phyloP scores from a whole-genome alignment of 768 basidiomycete genomes.

The Mrakia gelida region DNA sequence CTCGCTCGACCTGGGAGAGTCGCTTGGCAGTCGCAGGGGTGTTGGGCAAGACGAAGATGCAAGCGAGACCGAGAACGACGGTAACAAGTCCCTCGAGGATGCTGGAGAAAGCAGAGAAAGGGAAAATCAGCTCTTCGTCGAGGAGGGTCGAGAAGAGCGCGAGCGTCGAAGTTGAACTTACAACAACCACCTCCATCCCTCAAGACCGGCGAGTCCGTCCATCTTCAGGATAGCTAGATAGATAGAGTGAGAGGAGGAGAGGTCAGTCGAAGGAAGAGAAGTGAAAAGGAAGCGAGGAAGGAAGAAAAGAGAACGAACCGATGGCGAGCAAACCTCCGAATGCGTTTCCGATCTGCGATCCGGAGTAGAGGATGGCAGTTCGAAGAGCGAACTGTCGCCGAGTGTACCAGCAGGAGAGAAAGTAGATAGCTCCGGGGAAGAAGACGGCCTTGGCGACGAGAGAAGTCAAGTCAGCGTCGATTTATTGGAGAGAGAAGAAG shows the following conservation, averaged over 20 bases:
- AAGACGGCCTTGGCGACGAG: not conserved
- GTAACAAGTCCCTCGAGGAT: constrained; percentile 33
- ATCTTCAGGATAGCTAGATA: constrained; percentile 35
- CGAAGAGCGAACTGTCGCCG: constrained; percentile 33
- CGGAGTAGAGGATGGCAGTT: constrained; percentile 39
- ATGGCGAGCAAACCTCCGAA: constrained; percentile 42
- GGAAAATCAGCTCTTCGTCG: not conserved
- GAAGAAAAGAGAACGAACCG: too few species aligned
- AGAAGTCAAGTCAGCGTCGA: too few species aligned
- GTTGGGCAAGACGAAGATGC: constrained; percentile 46
- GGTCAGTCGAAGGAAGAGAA: too few species aligned
- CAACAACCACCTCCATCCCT: constrained; percentile 42
- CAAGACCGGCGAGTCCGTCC: constrained; percentile 38
- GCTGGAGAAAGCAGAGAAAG: not conserved
- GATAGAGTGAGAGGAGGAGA: too few species aligned
- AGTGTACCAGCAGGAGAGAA: constrained; percentile 37
- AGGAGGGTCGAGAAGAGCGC: too few species aligned
- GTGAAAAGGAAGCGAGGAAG: too few species aligned
- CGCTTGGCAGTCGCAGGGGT: constrained; percentile 76
- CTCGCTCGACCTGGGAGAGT: constrained; percentile 45
- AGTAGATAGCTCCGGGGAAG: constrained; percentile 36
- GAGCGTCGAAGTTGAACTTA: not conserved
- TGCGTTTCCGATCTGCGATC: constrained; percentile 38
- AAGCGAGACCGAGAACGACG: constrained; percentile 25
- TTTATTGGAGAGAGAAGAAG: too few species aligned